A percentile compares a stretch with the other conserved stretches of the same genome.
phyloP scores from a whole-genome alignment of 225 moss, liverwort and hornwort genomes.

The Bryoerythrophyllum caledonicum region DNA sequence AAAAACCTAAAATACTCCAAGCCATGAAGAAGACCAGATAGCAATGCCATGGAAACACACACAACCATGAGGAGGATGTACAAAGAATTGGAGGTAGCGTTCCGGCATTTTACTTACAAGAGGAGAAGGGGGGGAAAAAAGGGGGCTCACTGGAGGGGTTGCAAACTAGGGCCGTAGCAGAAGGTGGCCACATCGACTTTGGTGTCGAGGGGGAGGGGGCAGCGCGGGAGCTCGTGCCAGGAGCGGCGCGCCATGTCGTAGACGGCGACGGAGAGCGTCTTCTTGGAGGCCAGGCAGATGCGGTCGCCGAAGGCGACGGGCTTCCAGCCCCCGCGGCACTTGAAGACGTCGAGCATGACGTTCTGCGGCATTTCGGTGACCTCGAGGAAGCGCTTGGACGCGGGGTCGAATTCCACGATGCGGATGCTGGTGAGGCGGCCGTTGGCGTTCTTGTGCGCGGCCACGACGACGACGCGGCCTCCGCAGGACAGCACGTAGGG shows the following conservation, averaged over 20 bases:
- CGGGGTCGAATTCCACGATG: constrained; percentile 61
- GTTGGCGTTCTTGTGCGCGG: constrained; percentile 59
- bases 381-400: constrained; percentile 42
- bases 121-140: not conserved
- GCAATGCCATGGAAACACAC: not conserved
- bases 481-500: constrained; percentile 55
- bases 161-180: constrained; percentile 68
- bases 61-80: not conserved
- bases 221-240: constrained; percentile 59
- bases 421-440: constrained; percentile 65
- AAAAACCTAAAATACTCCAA: too few relatives aligned
- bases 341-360: constrained; percentile 64
- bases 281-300: constrained; percentile 67
- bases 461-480: constrained; percentile 52
- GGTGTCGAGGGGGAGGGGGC: constrained; percentile 34
- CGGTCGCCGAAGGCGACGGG: constrained; percentile 55
- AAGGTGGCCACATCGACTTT: constrained; percentile 62
- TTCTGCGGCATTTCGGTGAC: constrained; percentile 73
- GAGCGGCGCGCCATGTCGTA: constrained; percentile 50
- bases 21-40: too few relatives aligned
- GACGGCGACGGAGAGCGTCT: constrained; percentile 55
- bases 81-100: constrained; percentile 36
- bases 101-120: constrained; percentile 57
- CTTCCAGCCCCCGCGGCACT: constrained; percentile 62
- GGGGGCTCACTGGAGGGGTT: constrained; percentile 38